Base-by-base conservation (phyloP, 2,329 filamentous ascomycete genomes). In the Waltergamsia citrina region DNA sequence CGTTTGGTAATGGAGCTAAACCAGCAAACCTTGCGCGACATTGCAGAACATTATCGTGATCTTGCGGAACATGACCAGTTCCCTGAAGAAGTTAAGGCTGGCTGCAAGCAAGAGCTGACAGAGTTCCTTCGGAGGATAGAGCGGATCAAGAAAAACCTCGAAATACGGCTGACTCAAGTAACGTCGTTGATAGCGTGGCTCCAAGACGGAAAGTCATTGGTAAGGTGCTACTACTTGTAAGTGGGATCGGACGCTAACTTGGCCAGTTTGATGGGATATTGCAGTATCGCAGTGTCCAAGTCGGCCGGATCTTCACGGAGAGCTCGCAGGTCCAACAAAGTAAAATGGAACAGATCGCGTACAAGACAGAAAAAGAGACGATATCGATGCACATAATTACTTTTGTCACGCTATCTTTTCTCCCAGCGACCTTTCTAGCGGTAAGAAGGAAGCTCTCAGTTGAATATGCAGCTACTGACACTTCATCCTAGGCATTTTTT, bases 401-500 rank as follows among this genome's bases (percentile, higher is more conserved):
- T 17, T 32, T 32, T 21, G n/a, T 32, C 30, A 20, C 30, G 12
- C 30, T 32, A 12, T 11, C 23, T 20, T 32, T 32, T 20, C 30
- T 32, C 1, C 30, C 30, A 7, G 30, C 12, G 6, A 32, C 30
- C 7, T 32, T 32, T 22, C 16, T 32, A n/a, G 30, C 12, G 12
- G 30, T 32, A 32, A 32, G 30, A 32, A 9, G 16, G 6, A 14
- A 22, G n/a, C 23, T 10, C 30, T 25, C 9, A n/a, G 17, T 32
- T 18, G 11, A n/a, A n/a, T 32, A 22, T 16, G 10, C 30, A 12
- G 12, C 12, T 8, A 20, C 18, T 12, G 17, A 14, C 30, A 21
- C 23, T 14, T 16, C 15, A n/a, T 23, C 10, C 30, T 20, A 6
- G 12, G 12, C 9, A 32, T 32, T 22, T 32, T 32, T 32, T 11